These are phyloP conservation scores for Protomyces pachydermus DNA, from an alignment of 1,139 yeast genomes.

Conservation along the genomic window DNA sequence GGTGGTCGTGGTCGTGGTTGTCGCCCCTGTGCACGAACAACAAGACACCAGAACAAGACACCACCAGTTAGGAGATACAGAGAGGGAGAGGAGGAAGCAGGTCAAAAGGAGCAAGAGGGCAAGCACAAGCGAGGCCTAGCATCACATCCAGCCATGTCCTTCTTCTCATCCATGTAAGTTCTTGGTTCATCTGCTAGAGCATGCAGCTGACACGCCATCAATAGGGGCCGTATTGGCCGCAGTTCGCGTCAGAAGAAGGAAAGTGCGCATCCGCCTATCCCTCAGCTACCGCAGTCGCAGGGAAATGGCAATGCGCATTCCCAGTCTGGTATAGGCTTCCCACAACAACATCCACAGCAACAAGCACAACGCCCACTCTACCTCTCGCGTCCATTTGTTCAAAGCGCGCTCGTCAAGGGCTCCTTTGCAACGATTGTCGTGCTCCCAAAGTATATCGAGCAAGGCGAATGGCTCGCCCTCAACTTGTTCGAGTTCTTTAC, in stretches of 20 bases:
- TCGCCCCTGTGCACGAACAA: neutral
- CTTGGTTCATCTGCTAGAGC: neutral
- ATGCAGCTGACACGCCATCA: neutral
- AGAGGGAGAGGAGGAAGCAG: neutral
- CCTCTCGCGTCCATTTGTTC: conserved; percentile 86
- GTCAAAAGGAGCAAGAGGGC: neutral
- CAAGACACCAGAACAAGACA: neutral
- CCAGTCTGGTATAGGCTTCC: neutral
- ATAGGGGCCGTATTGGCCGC: conserved; percentile 14
- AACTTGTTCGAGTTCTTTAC: conserved; percentile 86
- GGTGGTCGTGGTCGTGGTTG: neutral
- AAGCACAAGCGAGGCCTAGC: neutral
- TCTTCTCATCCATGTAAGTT: neutral
- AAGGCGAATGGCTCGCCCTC: conserved; percentile 92
- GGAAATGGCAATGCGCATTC: neutral
- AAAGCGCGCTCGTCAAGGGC: conserved; percentile 94
- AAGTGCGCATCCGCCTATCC: conserved; percentile 15
- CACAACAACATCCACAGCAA: neutral
- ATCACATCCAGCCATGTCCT: neutral
- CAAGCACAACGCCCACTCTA: conserved; percentile 43
- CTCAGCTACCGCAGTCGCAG: conserved; percentile 1
- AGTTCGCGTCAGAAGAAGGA: conserved; percentile 25
- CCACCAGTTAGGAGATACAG: neutral
- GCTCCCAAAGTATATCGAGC: conserved; percentile 88
- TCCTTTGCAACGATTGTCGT: conserved; percentile 93